Evolutionary conservation across 371 early-diverging fungal species (phyloP).

Genomic region (Mortierella sp.): DNA sequence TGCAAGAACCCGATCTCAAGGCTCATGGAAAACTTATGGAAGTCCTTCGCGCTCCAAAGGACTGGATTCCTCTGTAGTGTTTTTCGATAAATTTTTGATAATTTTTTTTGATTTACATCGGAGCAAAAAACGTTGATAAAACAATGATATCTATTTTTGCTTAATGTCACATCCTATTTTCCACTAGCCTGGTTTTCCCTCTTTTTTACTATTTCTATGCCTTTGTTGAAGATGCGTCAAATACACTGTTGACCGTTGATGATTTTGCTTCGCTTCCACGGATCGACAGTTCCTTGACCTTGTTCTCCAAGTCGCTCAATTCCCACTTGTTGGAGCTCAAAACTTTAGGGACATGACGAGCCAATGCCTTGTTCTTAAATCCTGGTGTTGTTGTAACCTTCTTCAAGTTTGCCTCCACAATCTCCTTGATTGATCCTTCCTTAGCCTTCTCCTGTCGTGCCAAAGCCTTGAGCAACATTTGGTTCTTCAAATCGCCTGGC

Average conservation of each 20-base stretch:
- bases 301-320: constrained; percentile 44
- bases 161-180: too few species aligned
- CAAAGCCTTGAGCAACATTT: constrained; percentile 63
- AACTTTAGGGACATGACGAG: constrained; percentile 50
- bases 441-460: constrained; percentile 52
- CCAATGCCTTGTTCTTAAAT: constrained; percentile 34
- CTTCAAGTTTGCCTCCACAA: constrained; percentile 30
- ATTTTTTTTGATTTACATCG: too few species aligned
- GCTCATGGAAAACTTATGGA: constrained; percentile 77
- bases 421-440: constrained; percentile 43
- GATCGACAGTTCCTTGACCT: constrained; percentile 38
- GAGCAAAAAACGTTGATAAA: neutral
- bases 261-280: constrained; percentile 5
- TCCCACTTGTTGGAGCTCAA: constrained; percentile 53
- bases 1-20: constrained; percentile 77
- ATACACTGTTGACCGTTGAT: constrained; percentile 12
- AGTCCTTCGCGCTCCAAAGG: constrained; percentile 82
- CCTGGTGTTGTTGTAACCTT: constrained; percentile 12
- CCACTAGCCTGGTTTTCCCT: constrained; percentile 10
- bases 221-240: constrained; percentile 49
- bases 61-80: constrained; percentile 73
- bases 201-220: constrained; percentile 5
- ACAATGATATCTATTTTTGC: constrained; percentile 1
- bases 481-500: constrained; percentile 69
- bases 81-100: too few species aligned